A percentile compares a stretch with the other conserved stretches of the same genome.
Conservation (phyloP, 257 asterid genomes). For the Solanum etuberosum region DNA sequence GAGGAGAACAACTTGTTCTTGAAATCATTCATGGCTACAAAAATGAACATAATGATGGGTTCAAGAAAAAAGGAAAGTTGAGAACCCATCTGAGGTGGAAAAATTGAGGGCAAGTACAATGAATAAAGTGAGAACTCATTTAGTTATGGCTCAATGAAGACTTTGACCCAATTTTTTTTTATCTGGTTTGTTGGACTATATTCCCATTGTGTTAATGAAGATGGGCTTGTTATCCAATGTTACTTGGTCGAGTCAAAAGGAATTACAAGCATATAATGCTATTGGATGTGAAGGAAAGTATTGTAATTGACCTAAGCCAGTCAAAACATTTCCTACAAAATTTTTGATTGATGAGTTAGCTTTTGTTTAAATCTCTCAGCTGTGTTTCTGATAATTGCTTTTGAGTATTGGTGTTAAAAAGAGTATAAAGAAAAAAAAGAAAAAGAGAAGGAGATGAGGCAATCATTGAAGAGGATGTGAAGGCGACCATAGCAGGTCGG, state of each 20-base stretch:
- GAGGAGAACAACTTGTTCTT: background rate
- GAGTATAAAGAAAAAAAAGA: background rate
- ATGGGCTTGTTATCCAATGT: background rate
- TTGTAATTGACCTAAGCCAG: background rate
- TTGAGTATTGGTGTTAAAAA: background rate
- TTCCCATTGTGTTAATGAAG: background rate
- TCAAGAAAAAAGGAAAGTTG: background rate
- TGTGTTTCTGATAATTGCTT: background rate
- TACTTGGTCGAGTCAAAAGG: background rate
- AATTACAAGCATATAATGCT: background rate
- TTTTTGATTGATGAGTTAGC: background rate
- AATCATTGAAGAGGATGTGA: background rate
- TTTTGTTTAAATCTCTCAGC: background rate
- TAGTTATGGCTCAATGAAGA: background rate
- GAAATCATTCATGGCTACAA: background rate
- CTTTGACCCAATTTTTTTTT: background rate
- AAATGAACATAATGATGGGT: background rate
- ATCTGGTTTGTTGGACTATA: background rate
- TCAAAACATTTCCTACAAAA: background rate
- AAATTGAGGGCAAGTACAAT: background rate
- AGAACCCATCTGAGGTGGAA: background rate
- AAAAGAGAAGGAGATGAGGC: background rate
- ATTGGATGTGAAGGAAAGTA: background rate
- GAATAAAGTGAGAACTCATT: background rate
- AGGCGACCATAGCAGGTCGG: background rate